Conservation (phyloP, 2,329 filamentous ascomycete species). For the Gnomoniopsis smithogilvyi region DNA sequence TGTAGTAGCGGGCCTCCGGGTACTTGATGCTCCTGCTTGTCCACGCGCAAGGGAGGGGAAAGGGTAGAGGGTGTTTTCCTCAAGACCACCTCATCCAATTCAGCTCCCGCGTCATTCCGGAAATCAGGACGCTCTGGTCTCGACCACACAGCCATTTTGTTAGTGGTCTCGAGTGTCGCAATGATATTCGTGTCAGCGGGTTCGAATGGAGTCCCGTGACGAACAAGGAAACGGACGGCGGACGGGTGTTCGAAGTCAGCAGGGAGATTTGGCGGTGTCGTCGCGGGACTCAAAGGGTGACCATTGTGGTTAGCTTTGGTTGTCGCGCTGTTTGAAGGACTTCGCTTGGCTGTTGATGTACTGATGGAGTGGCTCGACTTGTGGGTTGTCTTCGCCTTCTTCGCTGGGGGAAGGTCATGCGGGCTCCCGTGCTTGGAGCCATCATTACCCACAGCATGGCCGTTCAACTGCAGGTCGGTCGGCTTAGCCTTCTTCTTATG, state of each 20-base stretch:
- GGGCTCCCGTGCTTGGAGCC: slow-evolving; percentile 45
- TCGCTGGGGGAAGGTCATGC: slow-evolving; percentile 56
- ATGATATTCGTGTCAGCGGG: slow-evolving; percentile 73
- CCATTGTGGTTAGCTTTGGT: slow-evolving; percentile 53
- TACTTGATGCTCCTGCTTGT: slow-evolving; percentile 45
- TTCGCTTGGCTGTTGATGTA: slow-evolving; percentile 63
- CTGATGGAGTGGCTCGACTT: slow-evolving; percentile 73
- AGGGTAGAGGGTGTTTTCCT: slow-evolving; percentile 25
- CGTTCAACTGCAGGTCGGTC: slow-evolving; percentile 57
- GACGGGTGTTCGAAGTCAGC: slow-evolving; percentile 67
- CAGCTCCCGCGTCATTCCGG: slow-evolving; percentile 63
- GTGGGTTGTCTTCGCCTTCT: slow-evolving; percentile 81
- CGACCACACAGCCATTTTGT: slow-evolving; percentile 75
- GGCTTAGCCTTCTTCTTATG: slow-evolving; percentile 23
- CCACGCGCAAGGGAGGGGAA: slow-evolving; percentile 45
- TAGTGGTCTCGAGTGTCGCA: slow-evolving; percentile 70
- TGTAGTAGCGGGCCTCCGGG: slow-evolving; percentile 56
- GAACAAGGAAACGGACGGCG: slow-evolving; percentile 70
- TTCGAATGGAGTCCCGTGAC: slow-evolving; percentile 63
- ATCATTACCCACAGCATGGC: slow-evolving; percentile 58
- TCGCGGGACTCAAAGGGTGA: slow-evolving; percentile 71
- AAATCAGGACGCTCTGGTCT: slow-evolving; percentile 61
- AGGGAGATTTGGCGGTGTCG: slow-evolving; percentile 64
- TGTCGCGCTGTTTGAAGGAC: slow-evolving; percentile 59
- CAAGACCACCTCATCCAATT: slow-evolving; percentile 67